phyloP scores from a whole-genome alignment of 2,329 filamentous ascomycete species.

The Xylariaceae sp. region DNA sequence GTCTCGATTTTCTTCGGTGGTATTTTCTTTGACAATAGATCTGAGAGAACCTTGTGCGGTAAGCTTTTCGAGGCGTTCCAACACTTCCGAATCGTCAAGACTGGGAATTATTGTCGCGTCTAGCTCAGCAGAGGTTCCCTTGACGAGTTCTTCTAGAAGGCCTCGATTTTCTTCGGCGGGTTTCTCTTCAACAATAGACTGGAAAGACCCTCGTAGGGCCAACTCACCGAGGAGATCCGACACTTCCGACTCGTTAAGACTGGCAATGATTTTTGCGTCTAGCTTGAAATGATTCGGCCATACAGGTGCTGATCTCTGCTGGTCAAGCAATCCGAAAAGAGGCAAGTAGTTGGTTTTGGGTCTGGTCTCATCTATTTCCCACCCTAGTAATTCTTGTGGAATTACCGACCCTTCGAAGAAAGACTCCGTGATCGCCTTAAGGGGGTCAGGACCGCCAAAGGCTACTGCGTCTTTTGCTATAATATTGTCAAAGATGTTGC shows the following conservation, averaged over 20 bases:
- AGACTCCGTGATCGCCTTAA: slow-evolving; percentile 13
- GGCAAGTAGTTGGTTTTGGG: no score
- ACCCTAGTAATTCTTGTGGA: background rate
- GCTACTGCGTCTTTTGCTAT: slow-evolving; percentile 1
- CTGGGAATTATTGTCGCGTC: no score
- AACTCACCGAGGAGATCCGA: slow-evolving; percentile 4
- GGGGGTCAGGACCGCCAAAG: slow-evolving; percentile 21
- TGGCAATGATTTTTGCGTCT: background rate
- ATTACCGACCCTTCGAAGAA: slow-evolving; percentile 1
- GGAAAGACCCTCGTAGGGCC: no score
- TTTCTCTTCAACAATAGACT: no score
- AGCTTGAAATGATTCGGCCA: slow-evolving; percentile 22
- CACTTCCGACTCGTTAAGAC: slow-evolving; percentile 3
- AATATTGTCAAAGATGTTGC: slow-evolving; percentile 17
- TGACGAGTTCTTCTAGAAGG: background rate
- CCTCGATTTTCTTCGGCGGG: background rate
- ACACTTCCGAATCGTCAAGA: no score
- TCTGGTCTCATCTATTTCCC: background rate
- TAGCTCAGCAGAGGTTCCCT: background rate
- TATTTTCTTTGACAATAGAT: no score
- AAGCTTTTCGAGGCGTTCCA: no score
- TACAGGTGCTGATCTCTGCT: background rate
- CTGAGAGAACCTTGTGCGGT: no score
- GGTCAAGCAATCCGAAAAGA: slow-evolving; percentile 10
- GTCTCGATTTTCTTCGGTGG: no score